phyloP scores from a whole-genome alignment of 768 basidiomycete species.

The Dentipellis sp. region DNA sequence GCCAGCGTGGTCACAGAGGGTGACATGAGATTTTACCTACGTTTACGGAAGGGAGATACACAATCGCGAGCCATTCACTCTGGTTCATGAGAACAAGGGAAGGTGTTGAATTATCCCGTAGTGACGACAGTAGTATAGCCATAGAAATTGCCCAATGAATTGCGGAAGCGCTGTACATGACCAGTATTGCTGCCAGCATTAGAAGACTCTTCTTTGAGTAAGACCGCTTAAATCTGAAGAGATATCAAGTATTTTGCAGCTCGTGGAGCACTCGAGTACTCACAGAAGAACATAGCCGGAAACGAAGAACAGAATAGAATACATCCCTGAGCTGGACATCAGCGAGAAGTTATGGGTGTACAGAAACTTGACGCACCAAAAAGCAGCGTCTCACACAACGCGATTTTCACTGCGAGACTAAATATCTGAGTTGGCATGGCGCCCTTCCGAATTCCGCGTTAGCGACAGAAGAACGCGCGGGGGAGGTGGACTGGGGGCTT shows the following conservation, averaged over 20 bases:
- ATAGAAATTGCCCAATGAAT: not conserved
- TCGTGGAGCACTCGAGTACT: not conserved
- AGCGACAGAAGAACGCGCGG: too few relatives aligned
- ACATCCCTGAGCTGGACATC: not conserved
- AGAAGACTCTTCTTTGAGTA: not conserved
- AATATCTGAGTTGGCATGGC: not conserved
- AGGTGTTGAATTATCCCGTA: not conserved
- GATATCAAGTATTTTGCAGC: not conserved
- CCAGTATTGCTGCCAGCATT: not conserved
- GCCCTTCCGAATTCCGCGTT: not conserved
- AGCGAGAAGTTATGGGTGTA: not conserved
- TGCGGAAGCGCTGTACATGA: not conserved
- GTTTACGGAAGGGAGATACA: not conserved
- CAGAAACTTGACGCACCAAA: not conserved
- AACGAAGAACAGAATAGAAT: not conserved
- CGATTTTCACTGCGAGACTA: not conserved
- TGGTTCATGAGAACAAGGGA: not conserved
- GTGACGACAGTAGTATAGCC: not conserved
- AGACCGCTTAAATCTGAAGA: not conserved
- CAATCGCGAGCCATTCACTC: not conserved
- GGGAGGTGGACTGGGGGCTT: too few relatives aligned
- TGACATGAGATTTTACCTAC: not conserved
- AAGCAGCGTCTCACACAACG: not conserved
- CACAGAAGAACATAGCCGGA: not conserved
- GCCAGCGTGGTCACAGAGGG: not conserved